These are phyloP conservation scores for Houttuynia cordata DNA, from an alignment of 164 flowering plant genomes.

Conservation along the genomic window DNA sequence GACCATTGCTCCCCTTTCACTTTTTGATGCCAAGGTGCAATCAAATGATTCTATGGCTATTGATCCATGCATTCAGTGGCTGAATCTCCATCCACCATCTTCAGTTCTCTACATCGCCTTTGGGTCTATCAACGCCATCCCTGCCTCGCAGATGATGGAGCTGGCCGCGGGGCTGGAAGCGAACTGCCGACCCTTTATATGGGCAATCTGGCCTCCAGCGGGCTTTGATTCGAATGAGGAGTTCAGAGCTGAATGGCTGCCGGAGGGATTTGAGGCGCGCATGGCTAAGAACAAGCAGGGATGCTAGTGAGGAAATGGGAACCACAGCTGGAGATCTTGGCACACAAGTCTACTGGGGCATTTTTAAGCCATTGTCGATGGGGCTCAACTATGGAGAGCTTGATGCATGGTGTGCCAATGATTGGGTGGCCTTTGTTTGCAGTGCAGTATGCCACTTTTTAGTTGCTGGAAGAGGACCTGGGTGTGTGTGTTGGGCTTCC, in stretches of 20 bases:
- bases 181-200: constrained; percentile 29
- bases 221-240: constrained; percentile 14
- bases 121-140: constrained; percentile 45
- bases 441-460: constrained; percentile 9
- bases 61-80: constrained; percentile 18
- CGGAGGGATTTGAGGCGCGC: constrained; percentile 17
- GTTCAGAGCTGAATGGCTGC: constrained; percentile 23
- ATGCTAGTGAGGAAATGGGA: constrained; percentile 21
- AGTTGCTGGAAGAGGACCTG: constrained; percentile 12
- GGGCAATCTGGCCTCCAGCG: constrained; percentile 24
- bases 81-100: constrained; percentile 22
- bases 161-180: constrained; percentile 48
- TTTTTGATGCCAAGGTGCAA: not conserved
- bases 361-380: constrained; percentile 14
- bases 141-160: constrained; percentile 34
- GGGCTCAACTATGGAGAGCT: constrained; percentile 12
- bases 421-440: constrained; percentile 14
- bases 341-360: constrained; percentile 9
- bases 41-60: not conserved
- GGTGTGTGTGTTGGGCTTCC: constrained; percentile 12
- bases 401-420: constrained; percentile 13
- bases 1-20: constrained; percentile 9
- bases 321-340: constrained; percentile 9
- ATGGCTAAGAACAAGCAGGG: constrained; percentile 7
- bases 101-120: constrained; percentile 52